Conservation (phyloP, 768 basidiomycete genomes). For the Trametes gibbosa region DNA sequence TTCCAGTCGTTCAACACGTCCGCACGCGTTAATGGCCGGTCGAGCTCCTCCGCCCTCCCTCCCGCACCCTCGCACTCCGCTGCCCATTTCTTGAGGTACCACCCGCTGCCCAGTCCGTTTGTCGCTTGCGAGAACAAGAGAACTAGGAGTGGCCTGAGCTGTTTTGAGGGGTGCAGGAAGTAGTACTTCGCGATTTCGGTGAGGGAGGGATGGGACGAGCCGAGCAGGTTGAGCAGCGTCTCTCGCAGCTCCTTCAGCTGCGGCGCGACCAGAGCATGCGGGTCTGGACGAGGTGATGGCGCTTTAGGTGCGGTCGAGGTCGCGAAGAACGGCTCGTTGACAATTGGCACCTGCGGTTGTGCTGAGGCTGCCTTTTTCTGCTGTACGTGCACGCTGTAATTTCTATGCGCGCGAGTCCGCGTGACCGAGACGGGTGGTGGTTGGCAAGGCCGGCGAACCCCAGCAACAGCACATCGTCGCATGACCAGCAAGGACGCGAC, state of each 20-base stretch:
- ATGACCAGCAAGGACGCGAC: constrained; percentile 31
- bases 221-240: constrained; percentile 74
- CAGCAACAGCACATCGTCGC: constrained; percentile 29
- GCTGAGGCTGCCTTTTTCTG: constrained; percentile 17
- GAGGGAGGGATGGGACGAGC: constrained; percentile 85
- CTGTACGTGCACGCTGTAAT: constrained; percentile 26
- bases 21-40: constrained; percentile 73
- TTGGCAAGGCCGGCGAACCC: constrained; percentile 22
- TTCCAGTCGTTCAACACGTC: constrained; percentile 92
- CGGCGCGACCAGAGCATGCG: constrained; percentile 64
- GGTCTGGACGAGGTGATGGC: constrained; percentile 46
- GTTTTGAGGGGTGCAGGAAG: constrained; percentile 86
- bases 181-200: constrained; percentile 89
- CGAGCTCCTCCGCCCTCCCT: constrained; percentile 58
- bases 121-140: constrained; percentile 90
- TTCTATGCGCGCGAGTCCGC: constrained; percentile 24
- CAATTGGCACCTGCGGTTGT: constrained; percentile 25
- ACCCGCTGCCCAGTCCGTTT: constrained; percentile 78
- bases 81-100: constrained; percentile 57
- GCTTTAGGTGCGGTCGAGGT: constrained; percentile 4
- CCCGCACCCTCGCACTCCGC: constrained; percentile 56
- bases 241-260: constrained; percentile 73
- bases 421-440: constrained; percentile 17
- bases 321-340: constrained; percentile 27
- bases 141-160: constrained; percentile 85